Percentiles rank a stretch among this genome's conserved stretches.
Evolutionary conservation across 2,329 filamentous ascomycete species (phyloP).

Genomic region (Seiridium cupressi): DNA sequence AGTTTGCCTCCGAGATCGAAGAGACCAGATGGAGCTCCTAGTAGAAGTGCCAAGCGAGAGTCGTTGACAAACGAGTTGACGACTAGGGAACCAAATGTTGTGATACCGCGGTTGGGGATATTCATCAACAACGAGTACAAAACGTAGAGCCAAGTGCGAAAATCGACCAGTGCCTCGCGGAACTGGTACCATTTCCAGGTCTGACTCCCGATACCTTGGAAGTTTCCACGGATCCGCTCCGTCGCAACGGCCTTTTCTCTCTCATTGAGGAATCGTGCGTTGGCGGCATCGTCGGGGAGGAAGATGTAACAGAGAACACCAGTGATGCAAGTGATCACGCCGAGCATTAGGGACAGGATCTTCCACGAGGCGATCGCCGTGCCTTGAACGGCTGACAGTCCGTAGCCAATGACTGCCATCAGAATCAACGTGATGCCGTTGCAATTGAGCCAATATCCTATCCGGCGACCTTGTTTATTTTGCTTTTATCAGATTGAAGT

Average conservation of each 20-base stretch:
- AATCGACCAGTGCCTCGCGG: not conserved
- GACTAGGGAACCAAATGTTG: not conserved
- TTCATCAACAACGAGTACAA: not conserved
- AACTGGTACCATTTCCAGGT: slow-evolving; percentile 3
- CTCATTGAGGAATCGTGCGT: not conserved
- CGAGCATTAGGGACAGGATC: not conserved
- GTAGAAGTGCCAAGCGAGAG: not conserved
- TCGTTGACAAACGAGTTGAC: not conserved
- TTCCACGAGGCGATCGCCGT: not conserved
- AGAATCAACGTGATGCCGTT: not conserved
- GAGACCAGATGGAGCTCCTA: not conserved
- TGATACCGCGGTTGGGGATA: slow-evolving; percentile 1
- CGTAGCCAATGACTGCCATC: not conserved
- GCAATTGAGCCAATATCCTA: not conserved
- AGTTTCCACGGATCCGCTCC: not conserved
- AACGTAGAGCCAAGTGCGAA: not conserved
- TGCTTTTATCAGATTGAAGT: slow-evolving; percentile 3
- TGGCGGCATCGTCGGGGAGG: not conserved
- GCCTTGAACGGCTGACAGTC: not conserved
- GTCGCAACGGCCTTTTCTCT: not conserved
- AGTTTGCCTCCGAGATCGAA: slow-evolving; percentile 2
- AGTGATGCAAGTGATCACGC: not conserved
- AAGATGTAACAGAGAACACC: not conserved
- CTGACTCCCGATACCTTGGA: not conserved
- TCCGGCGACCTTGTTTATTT: not conserved